phyloP scores from a whole-genome alignment of 139 green algal species.

The Asterochloris erici region DNA sequence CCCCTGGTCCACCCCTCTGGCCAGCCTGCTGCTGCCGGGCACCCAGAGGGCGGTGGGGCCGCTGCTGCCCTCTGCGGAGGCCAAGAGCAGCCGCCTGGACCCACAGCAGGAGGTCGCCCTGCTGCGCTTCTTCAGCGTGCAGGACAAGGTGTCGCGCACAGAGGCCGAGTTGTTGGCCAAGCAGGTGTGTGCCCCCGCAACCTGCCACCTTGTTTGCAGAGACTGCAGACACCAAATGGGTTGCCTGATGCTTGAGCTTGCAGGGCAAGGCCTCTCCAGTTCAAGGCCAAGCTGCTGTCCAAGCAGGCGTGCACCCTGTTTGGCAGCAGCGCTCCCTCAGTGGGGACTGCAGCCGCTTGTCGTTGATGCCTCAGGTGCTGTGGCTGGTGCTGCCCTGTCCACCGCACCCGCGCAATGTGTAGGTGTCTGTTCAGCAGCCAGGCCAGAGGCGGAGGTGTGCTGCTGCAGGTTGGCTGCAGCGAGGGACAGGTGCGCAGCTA shows the following conservation, averaged over 20 bases:
- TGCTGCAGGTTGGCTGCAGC: conserved; percentile 7
- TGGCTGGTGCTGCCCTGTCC: no score
- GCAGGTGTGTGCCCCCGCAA: neutral
- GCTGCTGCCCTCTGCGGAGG: neutral
- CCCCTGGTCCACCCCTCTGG: no score
- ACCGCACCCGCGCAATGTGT: no score
- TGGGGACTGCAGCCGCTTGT: no score
- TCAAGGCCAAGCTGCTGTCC: no score
- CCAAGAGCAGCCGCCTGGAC: neutral
- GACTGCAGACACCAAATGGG: neutral
- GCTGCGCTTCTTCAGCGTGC: conserved; percentile 11
- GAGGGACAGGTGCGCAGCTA: conserved; percentile 22
- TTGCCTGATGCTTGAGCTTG: no score
- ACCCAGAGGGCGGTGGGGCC: no score
- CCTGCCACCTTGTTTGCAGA: neutral
- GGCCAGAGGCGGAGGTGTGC: neutral
- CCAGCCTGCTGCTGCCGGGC: no score
- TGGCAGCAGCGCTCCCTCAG: no score
- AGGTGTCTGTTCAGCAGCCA: neutral
- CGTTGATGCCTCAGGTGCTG: no score
- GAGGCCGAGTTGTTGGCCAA: conserved; percentile 5
- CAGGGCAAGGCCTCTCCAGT: no score
- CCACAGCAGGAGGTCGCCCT: conserved; percentile 8
- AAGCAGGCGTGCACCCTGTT: no score
- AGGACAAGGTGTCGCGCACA: neutral